Percentiles rank a stretch among this genome's conserved stretches.
These are phyloP conservation scores for Rhodotorula taiwanensis DNA, from an alignment of 768 basidiomycete species.

Conservation along the genomic window DNA sequence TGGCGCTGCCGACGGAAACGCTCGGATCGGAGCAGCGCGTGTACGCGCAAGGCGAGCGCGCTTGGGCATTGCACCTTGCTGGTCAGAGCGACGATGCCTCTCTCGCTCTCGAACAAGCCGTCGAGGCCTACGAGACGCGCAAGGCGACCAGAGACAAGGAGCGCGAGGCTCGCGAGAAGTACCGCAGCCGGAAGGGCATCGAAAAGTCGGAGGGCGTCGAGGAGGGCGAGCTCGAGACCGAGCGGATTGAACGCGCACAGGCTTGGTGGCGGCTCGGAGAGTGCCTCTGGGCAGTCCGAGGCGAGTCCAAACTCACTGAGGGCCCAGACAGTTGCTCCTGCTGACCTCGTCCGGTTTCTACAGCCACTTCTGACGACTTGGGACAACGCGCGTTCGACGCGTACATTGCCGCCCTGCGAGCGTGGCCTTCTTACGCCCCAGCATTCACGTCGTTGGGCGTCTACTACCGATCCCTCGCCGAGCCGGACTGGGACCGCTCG, in stretches of 20 bases:
- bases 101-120: conserved; percentile 35
- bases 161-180: conserved; percentile 29
- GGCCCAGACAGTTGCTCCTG: too few species aligned
- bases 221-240: conserved; percentile 52
- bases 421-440: conserved; percentile 68
- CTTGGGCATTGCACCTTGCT: conserved; percentile 69
- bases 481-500: conserved; percentile 74
- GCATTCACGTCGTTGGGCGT: conserved; percentile 89
- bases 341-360: too few species aligned
- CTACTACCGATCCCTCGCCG: conserved; percentile 69
- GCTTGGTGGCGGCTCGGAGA: conserved; percentile 80
- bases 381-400: conserved; percentile 66
- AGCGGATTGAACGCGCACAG: conserved; percentile 60
- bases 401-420: conserved; percentile 74
- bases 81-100: conserved; percentile 43
- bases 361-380: too few species aligned
- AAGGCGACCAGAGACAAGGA: conserved; percentile 26
- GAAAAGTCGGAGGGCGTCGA: conserved; percentile 52
- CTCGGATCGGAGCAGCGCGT: conserved; percentile 46
- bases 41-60: conserved; percentile 70
- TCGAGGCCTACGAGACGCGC: conserved; percentile 15
- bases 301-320: conserved; percentile 51
- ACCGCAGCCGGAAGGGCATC: conserved; percentile 38
- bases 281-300: conserved; percentile 63
- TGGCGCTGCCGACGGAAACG: conserved; percentile 51